Evolutionary conservation across 345 rosid species (phyloP), one percentile per base, ranked within the genome.

Genomic region (Eucalyptus camaldulensis): DNA sequence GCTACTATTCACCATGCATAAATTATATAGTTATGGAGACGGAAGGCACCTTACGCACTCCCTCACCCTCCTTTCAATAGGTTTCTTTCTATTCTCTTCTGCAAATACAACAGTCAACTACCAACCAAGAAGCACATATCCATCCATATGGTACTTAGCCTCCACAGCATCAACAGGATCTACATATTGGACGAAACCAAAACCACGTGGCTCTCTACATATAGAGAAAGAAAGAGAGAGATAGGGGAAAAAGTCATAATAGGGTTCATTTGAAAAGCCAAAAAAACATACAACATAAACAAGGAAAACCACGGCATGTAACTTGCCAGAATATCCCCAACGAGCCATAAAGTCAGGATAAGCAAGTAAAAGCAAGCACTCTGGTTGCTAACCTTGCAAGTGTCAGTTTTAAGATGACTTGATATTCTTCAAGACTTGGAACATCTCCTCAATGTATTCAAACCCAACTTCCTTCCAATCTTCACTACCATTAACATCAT

Each of bases 41-140:
- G 76, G 87, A 92, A 44, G 85, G 92, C 95, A 95, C 97, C 97
- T 95, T 85, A 7, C 90, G 40, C 93, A 94, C 91, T 97, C 99
- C 91, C 99, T 95, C 14, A 92, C 88, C 94, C 99, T 96, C 99
- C 96, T 98, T 90, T 98, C 99, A 89, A 92, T 16, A 27, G 99
- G 99, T 89, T 98, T 97, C 95, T 98, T 98, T 93, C 99, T 94
- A 90, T 97, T 98, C 93, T 98, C 99, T 91, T 97, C 98, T 1
- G 99, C 99, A 96, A 97, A 98, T 49, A 97, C 97, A 86, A 98
- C 99, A 89, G 99, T 96, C 87, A 98, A 91, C 91, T 97, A 97
- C 87, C 97, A 94, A 33, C 99, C 99, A 90, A 91, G 95, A 90
- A 98, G 98, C 93, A 96, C 89, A 90, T 94, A 95, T 19, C 99